Evolutionary conservation across 1,139 yeast genomes (phyloP).

Genomic region (Geotrichum klebahnii): DNA sequence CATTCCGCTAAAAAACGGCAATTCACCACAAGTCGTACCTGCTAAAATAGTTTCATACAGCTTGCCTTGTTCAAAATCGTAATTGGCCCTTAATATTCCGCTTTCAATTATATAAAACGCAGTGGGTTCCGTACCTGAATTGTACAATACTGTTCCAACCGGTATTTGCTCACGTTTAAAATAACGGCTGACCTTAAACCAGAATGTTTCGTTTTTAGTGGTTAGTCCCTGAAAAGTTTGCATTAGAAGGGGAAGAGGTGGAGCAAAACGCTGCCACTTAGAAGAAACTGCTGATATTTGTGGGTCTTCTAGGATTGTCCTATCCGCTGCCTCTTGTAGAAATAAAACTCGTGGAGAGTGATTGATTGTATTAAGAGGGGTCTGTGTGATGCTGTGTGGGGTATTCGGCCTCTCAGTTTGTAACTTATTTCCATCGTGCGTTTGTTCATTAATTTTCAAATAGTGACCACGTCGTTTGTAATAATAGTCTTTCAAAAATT

Average conservation of each 20-base stretch:
- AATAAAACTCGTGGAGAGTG: constrained; percentile 64
- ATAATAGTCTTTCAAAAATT: constrained; percentile 68
- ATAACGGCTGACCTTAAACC: constrained; percentile 55
- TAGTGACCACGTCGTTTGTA: constrained; percentile 35
- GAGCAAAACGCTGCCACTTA: constrained; percentile 41
- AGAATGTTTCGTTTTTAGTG: constrained; percentile 56
- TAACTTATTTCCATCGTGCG: too few species aligned
- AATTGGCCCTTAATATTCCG: constrained; percentile 67
- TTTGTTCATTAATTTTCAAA: too few species aligned
- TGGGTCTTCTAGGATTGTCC: constrained; percentile 45
- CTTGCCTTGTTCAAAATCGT: constrained; percentile 52
- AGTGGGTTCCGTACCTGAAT: constrained; percentile 34
- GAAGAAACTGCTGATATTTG: constrained; percentile 28
- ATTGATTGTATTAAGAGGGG: too few species aligned
- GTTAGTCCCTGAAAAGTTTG: constrained; percentile 68
- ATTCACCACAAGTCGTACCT: constrained; percentile 85
- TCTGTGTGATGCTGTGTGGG: too few species aligned
- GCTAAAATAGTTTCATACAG: constrained; percentile 77
- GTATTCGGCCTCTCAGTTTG: too few species aligned
- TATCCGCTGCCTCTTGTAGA: constrained; percentile 59
- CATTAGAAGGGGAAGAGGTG: constrained; percentile 66
- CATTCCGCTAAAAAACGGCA: constrained; percentile 49
- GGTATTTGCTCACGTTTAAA: constrained; percentile 51
- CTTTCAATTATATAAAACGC: constrained; percentile 66
- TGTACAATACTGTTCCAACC: constrained; percentile 43